Evolutionary conservation across 1,139 yeast genomes (phyloP).

Genomic region (Suhomyces taliae): DNA sequence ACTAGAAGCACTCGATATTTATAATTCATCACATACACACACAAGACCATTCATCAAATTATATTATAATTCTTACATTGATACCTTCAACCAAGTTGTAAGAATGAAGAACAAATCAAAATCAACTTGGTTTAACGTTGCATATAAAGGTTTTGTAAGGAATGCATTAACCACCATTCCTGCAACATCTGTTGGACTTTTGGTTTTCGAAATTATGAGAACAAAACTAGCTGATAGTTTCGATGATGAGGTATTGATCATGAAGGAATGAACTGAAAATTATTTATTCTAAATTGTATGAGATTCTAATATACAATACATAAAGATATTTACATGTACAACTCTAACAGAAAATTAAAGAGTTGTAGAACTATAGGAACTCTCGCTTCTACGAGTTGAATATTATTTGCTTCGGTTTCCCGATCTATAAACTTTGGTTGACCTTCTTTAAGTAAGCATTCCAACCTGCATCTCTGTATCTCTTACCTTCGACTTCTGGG

Average conservation of each 20-base stretch:
- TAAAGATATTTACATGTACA: too few relatives aligned
- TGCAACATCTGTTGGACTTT: constrained; percentile 80
- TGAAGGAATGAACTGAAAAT: background rate
- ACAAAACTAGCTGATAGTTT: constrained; percentile 39
- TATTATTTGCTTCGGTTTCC: too few relatives aligned
- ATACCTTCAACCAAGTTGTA: constrained; percentile 62
- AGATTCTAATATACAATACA: too few relatives aligned
- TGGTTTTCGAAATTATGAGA: constrained; percentile 83
- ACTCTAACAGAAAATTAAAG: too few relatives aligned
- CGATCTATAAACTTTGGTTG: constrained; percentile 6
- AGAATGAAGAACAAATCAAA: constrained; percentile 56
- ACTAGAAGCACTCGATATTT: constrained; percentile 76
- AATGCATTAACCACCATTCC: constrained; percentile 80
- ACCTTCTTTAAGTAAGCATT: constrained; percentile 64
- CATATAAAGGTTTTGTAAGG: constrained; percentile 74
- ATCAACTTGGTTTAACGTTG: constrained; percentile 60
- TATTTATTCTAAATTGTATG: too few relatives aligned
- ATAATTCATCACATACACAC: constrained; percentile 40
- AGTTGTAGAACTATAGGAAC: too few relatives aligned
- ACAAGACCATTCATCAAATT: constrained; percentile 44
- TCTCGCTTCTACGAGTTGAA: too few relatives aligned
- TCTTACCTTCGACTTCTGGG: constrained; percentile 79
- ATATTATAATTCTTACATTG: constrained; percentile 70
- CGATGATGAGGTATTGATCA: constrained; percentile 20
- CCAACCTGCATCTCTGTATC: constrained; percentile 96